These are phyloP conservation scores for Cryptococcus sp. DNA, from an alignment of 1,284 basidiomycete genomes.

Conservation along the genomic window DNA sequence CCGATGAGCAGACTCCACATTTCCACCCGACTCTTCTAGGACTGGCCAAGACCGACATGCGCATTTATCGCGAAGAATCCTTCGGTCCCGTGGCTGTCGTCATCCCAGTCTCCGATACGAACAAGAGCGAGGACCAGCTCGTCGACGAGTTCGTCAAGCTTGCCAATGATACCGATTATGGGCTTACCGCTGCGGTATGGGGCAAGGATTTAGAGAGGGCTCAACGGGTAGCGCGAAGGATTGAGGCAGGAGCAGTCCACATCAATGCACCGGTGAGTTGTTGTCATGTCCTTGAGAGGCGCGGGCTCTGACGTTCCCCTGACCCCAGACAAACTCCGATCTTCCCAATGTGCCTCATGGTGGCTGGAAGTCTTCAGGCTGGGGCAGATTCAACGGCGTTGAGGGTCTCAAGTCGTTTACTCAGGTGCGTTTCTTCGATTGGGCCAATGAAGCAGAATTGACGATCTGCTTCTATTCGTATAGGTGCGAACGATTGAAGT, in stretches of 20 bases:
- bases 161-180: conserved; percentile 60
- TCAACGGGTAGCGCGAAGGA: conserved; percentile 58
- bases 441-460: neutral
- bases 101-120: conserved; percentile 24
- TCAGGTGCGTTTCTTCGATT: conserved; percentile 4
- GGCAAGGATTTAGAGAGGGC: conserved; percentile 58
- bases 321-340: conserved; percentile 20
- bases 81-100: conserved; percentile 61
- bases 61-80: conserved; percentile 61
- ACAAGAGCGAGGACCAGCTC: conserved; percentile 10
- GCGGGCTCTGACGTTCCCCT: neutral
- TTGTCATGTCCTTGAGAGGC: neutral
- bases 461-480: neutral
- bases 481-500: neutral
- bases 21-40: conserved; percentile 58
- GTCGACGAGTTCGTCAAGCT: conserved; percentile 59
- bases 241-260: conserved; percentile 45
- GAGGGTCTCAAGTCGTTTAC: conserved; percentile 32
- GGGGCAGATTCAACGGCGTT: conserved; percentile 35
- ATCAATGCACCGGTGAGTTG: conserved; percentile 20
- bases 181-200: conserved; percentile 61
- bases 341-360: conserved; percentile 36
- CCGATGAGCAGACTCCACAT: neutral
- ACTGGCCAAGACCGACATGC: conserved; percentile 59
- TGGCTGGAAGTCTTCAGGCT: conserved; percentile 36